Evolutionary conservation across 441 rosid genomes (phyloP).

Genomic region (Dalechampia spathulata): DNA sequence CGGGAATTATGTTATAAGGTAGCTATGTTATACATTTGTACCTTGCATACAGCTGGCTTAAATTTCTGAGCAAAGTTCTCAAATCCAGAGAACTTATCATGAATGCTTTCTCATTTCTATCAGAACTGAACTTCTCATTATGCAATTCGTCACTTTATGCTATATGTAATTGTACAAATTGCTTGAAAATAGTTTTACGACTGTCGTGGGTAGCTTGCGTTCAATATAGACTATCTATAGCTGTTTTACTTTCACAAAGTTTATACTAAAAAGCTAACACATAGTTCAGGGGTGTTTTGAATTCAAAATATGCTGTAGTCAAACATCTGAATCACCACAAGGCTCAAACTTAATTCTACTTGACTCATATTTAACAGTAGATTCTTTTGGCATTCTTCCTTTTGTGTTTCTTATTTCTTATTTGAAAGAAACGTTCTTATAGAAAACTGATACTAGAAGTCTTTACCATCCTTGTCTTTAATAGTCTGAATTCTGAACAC

Average conservation of each 20-base stretch:
- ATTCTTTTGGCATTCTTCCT: not conserved
- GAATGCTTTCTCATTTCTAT: not conserved
- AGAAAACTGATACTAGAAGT: too few relatives aligned
- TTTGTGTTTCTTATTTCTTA: not conserved
- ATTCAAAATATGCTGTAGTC: too few relatives aligned
- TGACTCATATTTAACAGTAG: too few relatives aligned
- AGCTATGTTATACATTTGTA: conserved; percentile 4
- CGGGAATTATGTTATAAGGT: conserved; percentile 93
- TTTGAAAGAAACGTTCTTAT: too few relatives aligned
- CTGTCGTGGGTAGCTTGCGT: not conserved
- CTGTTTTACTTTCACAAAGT: too few relatives aligned
- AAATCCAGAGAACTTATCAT: not conserved
- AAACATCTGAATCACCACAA: too few relatives aligned
- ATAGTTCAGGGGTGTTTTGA: not conserved
- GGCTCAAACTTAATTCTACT: too few relatives aligned
- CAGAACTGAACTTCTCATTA: not conserved
- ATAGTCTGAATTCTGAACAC: not conserved
- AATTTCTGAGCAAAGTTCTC: not conserved
- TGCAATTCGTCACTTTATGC: not conserved
- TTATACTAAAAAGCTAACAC: too few relatives aligned
- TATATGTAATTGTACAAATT: not conserved
- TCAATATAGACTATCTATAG: not conserved
- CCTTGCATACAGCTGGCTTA: conserved; percentile 2
- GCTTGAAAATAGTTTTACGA: not conserved
- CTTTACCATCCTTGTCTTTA: not conserved